A percentile compares a stretch with the other conserved stretches of the same genome.
Conservation (phyloP, 139 green algal species). For the Edaphochlamys debaryana region DNA sequence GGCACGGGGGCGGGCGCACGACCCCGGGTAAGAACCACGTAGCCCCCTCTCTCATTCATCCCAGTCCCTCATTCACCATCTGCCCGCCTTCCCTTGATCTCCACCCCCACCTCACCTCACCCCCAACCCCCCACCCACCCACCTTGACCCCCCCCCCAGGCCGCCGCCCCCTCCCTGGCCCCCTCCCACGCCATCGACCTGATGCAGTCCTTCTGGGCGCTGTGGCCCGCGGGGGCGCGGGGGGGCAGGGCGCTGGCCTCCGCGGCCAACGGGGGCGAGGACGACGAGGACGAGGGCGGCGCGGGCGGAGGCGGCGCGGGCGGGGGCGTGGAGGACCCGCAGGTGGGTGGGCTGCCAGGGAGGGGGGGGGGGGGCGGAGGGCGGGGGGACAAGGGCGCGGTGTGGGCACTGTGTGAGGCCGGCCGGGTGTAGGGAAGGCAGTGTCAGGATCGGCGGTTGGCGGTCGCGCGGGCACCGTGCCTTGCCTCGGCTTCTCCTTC, state of each 20-base stretch:
- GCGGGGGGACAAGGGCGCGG: too few relatives aligned
- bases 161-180: not conserved
- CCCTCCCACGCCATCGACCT: not conserved
- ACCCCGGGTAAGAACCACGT: constrained; percentile 2
- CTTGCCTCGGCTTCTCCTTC: too few relatives aligned
- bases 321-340: not conserved
- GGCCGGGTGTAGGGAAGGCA: too few relatives aligned
- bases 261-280: not conserved
- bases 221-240: not conserved
- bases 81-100: too few relatives aligned
- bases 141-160: not conserved
- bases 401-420: too few relatives aligned
- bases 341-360: not conserved
- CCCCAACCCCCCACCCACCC: too few relatives aligned
- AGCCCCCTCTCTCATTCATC: not conserved
- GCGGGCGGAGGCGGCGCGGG: not conserved
- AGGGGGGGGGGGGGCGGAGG: not conserved
- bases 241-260: not conserved
- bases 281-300: not conserved
- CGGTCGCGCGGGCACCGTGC: too few relatives aligned
- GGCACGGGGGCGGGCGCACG: too few relatives aligned
- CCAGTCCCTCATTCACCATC: not conserved
- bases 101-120: not conserved
- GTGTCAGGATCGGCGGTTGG: too few relatives aligned
- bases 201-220: not conserved